These are phyloP conservation scores for Neurospora pannonica DNA, from an alignment of 495 filamentous ascomycete species.

Conservation along the genomic window DNA sequence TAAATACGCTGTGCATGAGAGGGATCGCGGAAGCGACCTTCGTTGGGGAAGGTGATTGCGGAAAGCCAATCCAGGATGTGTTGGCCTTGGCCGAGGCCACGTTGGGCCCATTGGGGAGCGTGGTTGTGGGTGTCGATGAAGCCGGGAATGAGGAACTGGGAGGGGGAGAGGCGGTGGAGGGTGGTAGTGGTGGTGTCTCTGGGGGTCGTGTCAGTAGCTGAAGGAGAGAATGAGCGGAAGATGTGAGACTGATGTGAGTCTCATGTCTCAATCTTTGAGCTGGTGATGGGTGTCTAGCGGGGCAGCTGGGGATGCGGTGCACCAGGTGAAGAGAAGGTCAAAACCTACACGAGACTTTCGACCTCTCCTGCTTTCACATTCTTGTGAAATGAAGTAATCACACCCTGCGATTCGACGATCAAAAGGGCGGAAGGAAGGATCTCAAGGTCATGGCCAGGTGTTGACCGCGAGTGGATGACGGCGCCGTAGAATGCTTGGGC, in stretches of 20 bases:
- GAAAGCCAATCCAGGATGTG: constrained; percentile 52
- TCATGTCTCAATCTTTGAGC: not conserved
- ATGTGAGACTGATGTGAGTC: not conserved
- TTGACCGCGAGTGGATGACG: constrained; percentile 39
- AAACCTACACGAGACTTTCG: not conserved
- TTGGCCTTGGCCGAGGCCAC: constrained; percentile 49
- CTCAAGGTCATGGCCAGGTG: constrained; percentile 26
- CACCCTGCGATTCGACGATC: constrained; percentile 30
- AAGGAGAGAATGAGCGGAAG: constrained; percentile 1
- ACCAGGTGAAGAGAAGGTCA: not conserved
- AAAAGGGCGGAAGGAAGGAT: constrained; percentile 40
- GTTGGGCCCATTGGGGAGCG: constrained; percentile 54
- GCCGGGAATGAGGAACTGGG: constrained; percentile 50
- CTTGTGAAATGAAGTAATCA: constrained; percentile 26
- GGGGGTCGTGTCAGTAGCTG: not conserved
- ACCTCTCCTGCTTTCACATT: not conserved
- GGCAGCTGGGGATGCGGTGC: not conserved
- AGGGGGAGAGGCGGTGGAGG: constrained; percentile 32
- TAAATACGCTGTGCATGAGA: constrained; percentile 46
- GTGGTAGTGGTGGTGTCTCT: not conserved
- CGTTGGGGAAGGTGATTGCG: constrained; percentile 52
- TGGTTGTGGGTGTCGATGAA: constrained; percentile 60
- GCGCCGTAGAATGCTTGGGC: constrained; percentile 40
- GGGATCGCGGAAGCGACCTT: constrained; percentile 46
- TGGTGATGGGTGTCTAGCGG: not conserved